Conservation (phyloP, 768 basidiomycete species). For the Galerina marginata region DNA sequence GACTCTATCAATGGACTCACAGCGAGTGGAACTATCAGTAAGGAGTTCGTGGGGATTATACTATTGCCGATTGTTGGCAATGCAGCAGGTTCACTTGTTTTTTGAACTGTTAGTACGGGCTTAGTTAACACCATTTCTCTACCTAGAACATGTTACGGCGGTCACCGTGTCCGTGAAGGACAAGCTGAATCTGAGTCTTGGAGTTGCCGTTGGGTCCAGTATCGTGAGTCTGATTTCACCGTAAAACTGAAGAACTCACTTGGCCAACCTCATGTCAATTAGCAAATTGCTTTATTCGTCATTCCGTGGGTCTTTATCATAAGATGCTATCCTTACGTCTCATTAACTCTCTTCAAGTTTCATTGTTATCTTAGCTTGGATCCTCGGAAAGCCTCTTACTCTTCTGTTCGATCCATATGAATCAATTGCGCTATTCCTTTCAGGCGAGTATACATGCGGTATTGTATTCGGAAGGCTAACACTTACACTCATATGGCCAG, state of each 20-base stretch:
- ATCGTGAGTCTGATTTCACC: constrained; percentile 54
- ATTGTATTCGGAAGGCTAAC: neutral
- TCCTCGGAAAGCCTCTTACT: constrained; percentile 77
- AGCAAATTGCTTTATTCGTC: constrained; percentile 88
- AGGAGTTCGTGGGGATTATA: constrained; percentile 84
- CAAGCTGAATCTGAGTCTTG: constrained; percentile 85
- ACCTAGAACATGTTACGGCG: constrained; percentile 83
- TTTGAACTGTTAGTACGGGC: neutral
- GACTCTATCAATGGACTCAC: constrained; percentile 83
- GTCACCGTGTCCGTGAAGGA: constrained; percentile 91
- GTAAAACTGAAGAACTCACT: neutral
- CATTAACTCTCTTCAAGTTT: constrained; percentile 46
- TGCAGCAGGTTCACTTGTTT: constrained; percentile 62
- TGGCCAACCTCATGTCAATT: constrained; percentile 4
- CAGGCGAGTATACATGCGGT: constrained; percentile 34
- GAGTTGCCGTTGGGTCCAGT: constrained; percentile 88
- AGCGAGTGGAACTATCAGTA: constrained; percentile 54
- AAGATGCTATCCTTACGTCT: neutral
- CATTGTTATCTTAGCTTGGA: constrained; percentile 81
- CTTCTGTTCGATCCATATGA: constrained; percentile 91
- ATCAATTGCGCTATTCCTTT: constrained; percentile 62
- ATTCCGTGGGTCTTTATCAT: constrained; percentile 60
- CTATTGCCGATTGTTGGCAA: constrained; percentile 93
- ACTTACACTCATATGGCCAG: constrained; percentile 37
- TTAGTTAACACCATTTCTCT: neutral